Percentiles rank a stretch among this genome's conserved stretches.
Evolutionary conservation across 106 monocot genomes (phyloP).

Genomic region (Gastrodia elata): DNA sequence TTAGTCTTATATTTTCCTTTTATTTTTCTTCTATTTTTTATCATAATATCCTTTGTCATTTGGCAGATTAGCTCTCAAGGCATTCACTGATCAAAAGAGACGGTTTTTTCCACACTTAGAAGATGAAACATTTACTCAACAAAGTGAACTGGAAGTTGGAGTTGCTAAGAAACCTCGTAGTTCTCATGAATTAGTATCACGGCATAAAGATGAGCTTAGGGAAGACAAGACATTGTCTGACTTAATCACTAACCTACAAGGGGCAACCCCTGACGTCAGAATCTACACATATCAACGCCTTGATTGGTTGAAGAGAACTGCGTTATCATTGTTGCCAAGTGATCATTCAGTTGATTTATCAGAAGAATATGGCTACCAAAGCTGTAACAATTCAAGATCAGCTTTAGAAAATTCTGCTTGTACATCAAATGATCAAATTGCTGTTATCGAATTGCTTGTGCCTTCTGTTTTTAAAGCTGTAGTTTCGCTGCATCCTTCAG

Average conservation of each 20-base stretch:
- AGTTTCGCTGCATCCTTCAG: slow-evolving; percentile 84
- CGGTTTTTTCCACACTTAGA: slow-evolving; percentile 92
- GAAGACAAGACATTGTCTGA: slow-evolving; percentile 49
- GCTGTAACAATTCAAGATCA: slow-evolving; percentile 20
- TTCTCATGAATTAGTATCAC: slow-evolving; percentile 16
- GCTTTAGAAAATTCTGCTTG: slow-evolving; percentile 20
- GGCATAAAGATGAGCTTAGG: slow-evolving; percentile 14
- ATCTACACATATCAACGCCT: slow-evolving; percentile 62
- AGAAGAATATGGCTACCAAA: slow-evolving; percentile 27
- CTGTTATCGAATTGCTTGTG: slow-evolving; percentile 64
- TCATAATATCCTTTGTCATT: background rate
- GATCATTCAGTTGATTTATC: slow-evolving; percentile 24
- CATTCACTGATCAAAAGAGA: slow-evolving; percentile 89
- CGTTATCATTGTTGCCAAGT: slow-evolving; percentile 26
- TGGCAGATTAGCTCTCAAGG: slow-evolving; percentile 87
- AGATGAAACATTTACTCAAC: slow-evolving; percentile 40
- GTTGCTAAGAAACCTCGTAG: slow-evolving; percentile 36
- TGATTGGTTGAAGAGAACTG: slow-evolving; percentile 80
- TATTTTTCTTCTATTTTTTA: background rate
- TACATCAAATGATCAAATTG: slow-evolving; percentile 37
- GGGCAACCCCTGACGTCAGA: slow-evolving; percentile 35
- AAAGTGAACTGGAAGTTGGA: slow-evolving; percentile 24
- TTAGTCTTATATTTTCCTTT: background rate
- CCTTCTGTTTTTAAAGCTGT: slow-evolving; percentile 83
- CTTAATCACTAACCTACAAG: slow-evolving; percentile 40